phyloP scores from a whole-genome alignment of 805 yeast species.

The Metschnikowia anglica region DNA sequence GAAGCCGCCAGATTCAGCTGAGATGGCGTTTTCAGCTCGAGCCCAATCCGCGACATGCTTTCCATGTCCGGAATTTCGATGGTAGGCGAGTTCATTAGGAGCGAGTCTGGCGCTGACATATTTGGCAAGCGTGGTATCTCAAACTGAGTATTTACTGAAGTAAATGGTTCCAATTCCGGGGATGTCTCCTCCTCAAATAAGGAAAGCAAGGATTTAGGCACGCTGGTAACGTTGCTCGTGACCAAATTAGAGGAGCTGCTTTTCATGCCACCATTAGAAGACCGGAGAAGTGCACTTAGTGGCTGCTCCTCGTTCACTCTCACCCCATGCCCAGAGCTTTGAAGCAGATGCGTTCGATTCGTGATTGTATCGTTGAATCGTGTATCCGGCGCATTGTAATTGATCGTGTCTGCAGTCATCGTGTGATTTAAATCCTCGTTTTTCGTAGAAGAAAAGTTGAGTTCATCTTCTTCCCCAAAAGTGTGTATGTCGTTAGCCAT shows the following conservation, averaged over 20 bases:
- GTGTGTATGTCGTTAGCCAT: conserved; percentile 64
- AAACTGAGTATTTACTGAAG: conserved; percentile 6
- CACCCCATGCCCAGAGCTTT: conserved; percentile 1
- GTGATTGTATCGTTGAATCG: conserved; percentile 29
- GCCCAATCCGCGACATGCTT: conserved; percentile 28
- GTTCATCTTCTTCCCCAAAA: conserved; percentile 25
- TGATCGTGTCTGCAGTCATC: conserved; percentile 26
- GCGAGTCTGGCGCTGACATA: conserved; percentile 10
- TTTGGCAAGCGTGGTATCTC: conserved; percentile 16
- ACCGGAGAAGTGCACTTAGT: conserved; percentile 1
- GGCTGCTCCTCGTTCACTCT: conserved; percentile 5
- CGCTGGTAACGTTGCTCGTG: conserved; percentile 5
- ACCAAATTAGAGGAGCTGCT: conserved; percentile 7
- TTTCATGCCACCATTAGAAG: conserved; percentile 1
- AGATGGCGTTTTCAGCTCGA: conserved; percentile 11
- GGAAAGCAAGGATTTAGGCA: conserved; percentile 18
- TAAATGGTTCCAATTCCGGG: conserved; percentile 5
- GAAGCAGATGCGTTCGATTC: conserved; percentile 18
- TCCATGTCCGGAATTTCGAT: conserved; percentile 73
- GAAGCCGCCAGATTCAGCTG: conserved; percentile 9
- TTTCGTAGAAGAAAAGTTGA: conserved; percentile 26
- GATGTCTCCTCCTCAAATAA: conserved; percentile 18
- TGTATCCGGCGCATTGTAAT: conserved; percentile 4
- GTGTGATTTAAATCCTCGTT: conserved; percentile 29
- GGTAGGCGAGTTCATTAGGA: conserved; percentile 49